Base-by-base conservation (phyloP, 345 rosid species). In the Microcos paniculata region DNA sequence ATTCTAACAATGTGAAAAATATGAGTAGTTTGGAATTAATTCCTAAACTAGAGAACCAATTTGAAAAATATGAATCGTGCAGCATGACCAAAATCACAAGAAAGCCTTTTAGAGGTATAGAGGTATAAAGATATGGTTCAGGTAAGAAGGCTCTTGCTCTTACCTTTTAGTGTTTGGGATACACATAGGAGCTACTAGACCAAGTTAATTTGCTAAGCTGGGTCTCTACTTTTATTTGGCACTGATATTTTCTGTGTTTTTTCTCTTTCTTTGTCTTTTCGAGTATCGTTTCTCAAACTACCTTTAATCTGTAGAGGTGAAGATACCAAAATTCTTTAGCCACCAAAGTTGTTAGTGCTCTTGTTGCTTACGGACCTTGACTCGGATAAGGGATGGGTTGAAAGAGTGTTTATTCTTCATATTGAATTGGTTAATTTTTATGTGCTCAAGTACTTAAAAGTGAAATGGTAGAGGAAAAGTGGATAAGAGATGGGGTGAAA, bases 391-490 rank as follows among this genome's bases (percentile, higher is more conserved):
- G 12, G 30, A 12, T 9, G 67, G 57, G 42, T 23, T n/a, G n/a
- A n/a, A n/a, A n/a, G n/a, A n/a, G n/a, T 62, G 49, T 35, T 61
- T 49, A 46, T 70, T 35, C 61, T 72, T 46, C 18, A 10, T n/a
- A 57, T n/a, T 45, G 21, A 57, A 72, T 30, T 28, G 3, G 15
- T 73, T 72, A n/a, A 3, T 28, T 31, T 64, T 12, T 58, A 59
- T 5, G 10, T n/a, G 56, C 26, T 52, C 11, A 28, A 55, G 42
- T 56, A 46, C 74, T 69, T 75, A 14, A 43, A 71, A 21, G 3
- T 64, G 79, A 48, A 63, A 19, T 48, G 68, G 10, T 42, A 52
- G 57, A 52, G 58, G 45, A n/a, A n/a, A n/a, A n/a, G n/a, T n/a
- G n/a, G 33, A 55, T 26, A 10, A 42, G 15, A 19, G 30, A 12